Percentiles rank a stretch among this genome's conserved stretches.
Evolutionary conservation across 2,329 filamentous ascomycete genomes (phyloP).

Genomic region (Knoxdaviesia capensis): DNA sequence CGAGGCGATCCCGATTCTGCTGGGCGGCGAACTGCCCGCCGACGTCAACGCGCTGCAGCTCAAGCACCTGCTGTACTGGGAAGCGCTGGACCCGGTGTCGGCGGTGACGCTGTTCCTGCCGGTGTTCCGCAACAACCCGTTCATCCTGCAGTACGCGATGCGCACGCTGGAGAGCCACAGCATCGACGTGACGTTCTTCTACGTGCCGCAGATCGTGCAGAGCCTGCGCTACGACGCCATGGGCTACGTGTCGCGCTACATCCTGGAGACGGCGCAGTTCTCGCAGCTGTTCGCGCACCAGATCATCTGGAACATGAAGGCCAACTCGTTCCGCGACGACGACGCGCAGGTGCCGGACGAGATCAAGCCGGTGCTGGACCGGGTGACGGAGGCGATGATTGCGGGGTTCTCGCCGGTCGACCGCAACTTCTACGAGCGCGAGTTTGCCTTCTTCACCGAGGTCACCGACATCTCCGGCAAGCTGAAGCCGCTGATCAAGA

Average conservation of each 20-base stretch:
- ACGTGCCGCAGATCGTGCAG: slow-evolving; percentile 95
- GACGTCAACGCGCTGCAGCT: slow-evolving; percentile 64
- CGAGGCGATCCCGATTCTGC: slow-evolving; percentile 62
- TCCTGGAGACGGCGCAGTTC: slow-evolving; percentile 88
- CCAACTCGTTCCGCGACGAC: slow-evolving; percentile 95
- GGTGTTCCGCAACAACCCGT: slow-evolving; percentile 76
- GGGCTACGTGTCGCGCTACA: slow-evolving; percentile 91
- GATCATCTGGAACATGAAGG: slow-evolving; percentile 99
- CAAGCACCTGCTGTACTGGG: slow-evolving; percentile 89
- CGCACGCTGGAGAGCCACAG: slow-evolving; percentile 82
- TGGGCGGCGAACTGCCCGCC: slow-evolving; percentile 53
- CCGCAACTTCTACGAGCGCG: slow-evolving; percentile 72
- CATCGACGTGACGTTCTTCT: slow-evolving; percentile 97
- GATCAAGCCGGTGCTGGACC: slow-evolving; percentile 84
- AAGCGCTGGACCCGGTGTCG: slow-evolving; percentile 77
- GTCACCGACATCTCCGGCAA: slow-evolving; percentile 93
- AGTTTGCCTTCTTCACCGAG: slow-evolving; percentile 96
- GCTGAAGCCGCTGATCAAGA: slow-evolving; percentile 80
- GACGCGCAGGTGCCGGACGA: slow-evolving; percentile 75
- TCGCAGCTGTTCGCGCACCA: slow-evolving; percentile 98
- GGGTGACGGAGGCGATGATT: slow-evolving; percentile 70
- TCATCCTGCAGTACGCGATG: slow-evolving; percentile 92
- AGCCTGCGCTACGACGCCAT: slow-evolving; percentile 79
- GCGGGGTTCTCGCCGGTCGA: slow-evolving; percentile 63
- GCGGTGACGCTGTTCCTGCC: slow-evolving; percentile 88